Evolutionary conservation across 1,284 basidiomycete genomes (phyloP).

Genomic region (Anthracocystis walkeri): DNA sequence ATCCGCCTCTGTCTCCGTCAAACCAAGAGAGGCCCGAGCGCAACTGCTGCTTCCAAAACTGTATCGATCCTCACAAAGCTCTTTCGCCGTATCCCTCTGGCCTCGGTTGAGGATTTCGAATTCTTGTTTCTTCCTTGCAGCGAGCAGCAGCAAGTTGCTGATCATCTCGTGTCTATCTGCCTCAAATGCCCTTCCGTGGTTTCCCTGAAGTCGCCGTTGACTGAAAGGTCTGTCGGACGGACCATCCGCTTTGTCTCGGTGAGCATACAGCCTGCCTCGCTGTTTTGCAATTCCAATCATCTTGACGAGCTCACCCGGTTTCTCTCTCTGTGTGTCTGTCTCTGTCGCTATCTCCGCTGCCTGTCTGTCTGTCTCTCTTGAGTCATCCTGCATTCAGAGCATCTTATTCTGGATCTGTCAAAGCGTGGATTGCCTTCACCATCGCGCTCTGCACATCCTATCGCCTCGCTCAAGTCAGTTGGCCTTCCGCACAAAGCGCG

Average conservation of each 20-base stretch:
- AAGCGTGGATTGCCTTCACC: slow-evolving; percentile 13
- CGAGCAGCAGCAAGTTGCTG: neutral
- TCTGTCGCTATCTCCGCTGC: neutral
- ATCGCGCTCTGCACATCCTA: slow-evolving; percentile 23
- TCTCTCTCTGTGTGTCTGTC: neutral
- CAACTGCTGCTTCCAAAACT: slow-evolving; percentile 1
- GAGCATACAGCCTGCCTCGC: neutral
- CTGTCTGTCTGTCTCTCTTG: slow-evolving; percentile 8
- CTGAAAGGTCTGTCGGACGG: neutral
- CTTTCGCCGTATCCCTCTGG: too few relatives aligned
- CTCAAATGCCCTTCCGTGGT: neutral
- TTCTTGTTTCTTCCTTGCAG: neutral
- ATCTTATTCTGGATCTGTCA: slow-evolving; percentile 1
- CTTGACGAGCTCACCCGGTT: slow-evolving; percentile 13
- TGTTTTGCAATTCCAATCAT: too few relatives aligned
- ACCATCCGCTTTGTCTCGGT: neutral
- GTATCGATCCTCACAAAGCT: neutral
- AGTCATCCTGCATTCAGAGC: slow-evolving; percentile 33
- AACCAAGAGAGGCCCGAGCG: slow-evolving; percentile 12
- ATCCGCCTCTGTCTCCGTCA: slow-evolving; percentile 5
- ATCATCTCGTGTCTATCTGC: neutral
- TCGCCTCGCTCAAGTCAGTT: neutral
- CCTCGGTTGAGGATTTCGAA: slow-evolving; percentile 1
- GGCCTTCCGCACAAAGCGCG: neutral
- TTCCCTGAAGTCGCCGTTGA: neutral